Conservation (phyloP, 2,329 filamentous ascomycete genomes). For the Berkeleyomyces rouxiae region DNA sequence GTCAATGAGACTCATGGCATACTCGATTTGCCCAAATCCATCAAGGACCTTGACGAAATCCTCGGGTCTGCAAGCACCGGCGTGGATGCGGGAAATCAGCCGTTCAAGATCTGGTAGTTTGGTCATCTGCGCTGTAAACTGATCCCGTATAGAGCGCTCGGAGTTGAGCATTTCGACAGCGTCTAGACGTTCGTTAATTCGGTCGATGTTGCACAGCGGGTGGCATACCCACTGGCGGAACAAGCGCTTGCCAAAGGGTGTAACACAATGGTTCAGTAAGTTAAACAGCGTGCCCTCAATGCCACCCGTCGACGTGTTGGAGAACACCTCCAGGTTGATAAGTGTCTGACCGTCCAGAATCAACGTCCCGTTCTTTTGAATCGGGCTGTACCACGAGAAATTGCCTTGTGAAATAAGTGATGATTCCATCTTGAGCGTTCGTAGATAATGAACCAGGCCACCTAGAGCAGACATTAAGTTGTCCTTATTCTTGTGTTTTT, state of each 20-base stretch:
- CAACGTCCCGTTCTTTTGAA: slow-evolving; percentile 74
- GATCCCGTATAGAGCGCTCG: slow-evolving; percentile 62
- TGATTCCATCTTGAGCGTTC: slow-evolving; percentile 72
- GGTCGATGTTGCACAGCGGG: slow-evolving; percentile 67
- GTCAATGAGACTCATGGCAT: slow-evolving; percentile 67
- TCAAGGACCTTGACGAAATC: slow-evolving; percentile 90
- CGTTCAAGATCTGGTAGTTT: slow-evolving; percentile 91
- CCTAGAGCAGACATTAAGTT: slow-evolving; percentile 81
- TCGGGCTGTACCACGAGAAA: slow-evolving; percentile 83
- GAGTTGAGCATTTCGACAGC: slow-evolving; percentile 86
- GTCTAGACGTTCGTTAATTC: slow-evolving; percentile 86
- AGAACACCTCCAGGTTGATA: slow-evolving; percentile 94
- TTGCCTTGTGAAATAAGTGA: slow-evolving; percentile 78
- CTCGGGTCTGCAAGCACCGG: slow-evolving; percentile 71
- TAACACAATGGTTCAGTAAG: slow-evolving; percentile 85
- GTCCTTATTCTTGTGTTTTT: slow-evolving; percentile 59
- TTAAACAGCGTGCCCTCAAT: slow-evolving; percentile 74
- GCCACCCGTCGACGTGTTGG: slow-evolving; percentile 79
- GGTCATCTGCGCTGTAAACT: slow-evolving; percentile 73
- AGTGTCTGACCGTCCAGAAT: slow-evolving; percentile 90
- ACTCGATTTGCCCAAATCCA: slow-evolving; percentile 94
- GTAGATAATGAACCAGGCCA: slow-evolving; percentile 73
- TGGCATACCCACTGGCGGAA: slow-evolving; percentile 97
- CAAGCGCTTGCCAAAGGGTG: slow-evolving; percentile 89
- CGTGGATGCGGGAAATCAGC: slow-evolving; percentile 85